Evolutionary conservation across 2,329 filamentous ascomycete species (phyloP), one percentile per base, ranked within the genome.

Genomic region (Phyllosticta capitalensis): DNA sequence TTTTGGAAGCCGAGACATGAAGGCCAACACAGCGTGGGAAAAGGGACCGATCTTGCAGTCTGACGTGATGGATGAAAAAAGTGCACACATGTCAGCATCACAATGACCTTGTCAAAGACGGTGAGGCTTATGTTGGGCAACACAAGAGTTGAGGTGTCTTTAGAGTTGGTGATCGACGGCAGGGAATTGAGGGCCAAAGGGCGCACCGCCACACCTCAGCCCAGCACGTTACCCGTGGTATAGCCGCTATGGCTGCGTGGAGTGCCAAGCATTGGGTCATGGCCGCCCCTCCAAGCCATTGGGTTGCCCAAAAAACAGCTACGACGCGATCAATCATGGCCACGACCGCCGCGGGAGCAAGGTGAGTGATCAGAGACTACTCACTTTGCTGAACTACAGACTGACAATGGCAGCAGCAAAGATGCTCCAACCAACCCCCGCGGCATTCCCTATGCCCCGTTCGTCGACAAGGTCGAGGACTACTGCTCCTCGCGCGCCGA

Each of bases 391-490:
- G 19, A n/a, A 19, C 5, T 7, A 17, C 50, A 21, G 5, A 48
- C 49, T 6, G 49, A 33, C 20, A 9, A 5, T 6, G 33, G 48
- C 49, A 68, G 60, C 61, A 69, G 69, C 69, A 75, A 76, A 70
- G 74, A 77, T 70, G 74, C 73, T 61, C 70, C 82, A 54, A 88
- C 87, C 62, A 95, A 95, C 74, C 87, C 89, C 53, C 82, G 90
- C 67, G 90, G 90, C 62, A 95, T 95, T 62, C 90, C 90, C 22
- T 83, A 83, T 68, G 90, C 90, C 64, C 89, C 89, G 5, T 94
- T 94, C 72, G 88, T 94, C 70, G 89, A 94, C 75, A 89, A 87
- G 67, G 89, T 94, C 63, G 90, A 95, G 73, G 89, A 95, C 76
- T 95, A 92, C 78, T 87, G 94, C 61, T 79, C 87, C 52, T 84